These are phyloP conservation scores for Saturnispora besseyi DNA, from an alignment of 805 yeast species.

Conservation along the genomic window DNA sequence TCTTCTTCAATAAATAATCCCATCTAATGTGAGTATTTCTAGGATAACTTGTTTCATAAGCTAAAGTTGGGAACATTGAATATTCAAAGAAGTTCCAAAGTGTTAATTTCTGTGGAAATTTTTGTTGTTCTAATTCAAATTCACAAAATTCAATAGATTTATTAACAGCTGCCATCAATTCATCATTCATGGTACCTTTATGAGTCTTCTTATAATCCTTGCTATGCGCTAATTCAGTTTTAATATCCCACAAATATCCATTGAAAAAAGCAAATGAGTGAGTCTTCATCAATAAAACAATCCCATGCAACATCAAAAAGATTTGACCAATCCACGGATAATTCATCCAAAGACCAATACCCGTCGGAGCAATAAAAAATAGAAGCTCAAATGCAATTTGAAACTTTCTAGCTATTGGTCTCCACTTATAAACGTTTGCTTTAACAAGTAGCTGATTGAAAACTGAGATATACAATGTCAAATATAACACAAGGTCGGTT, in stretches of 20 bases:
- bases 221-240: conserved; percentile 45
- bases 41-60: conserved; percentile 77
- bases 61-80: conserved; percentile 84
- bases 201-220: conserved; percentile 34
- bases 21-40: conserved; percentile 62
- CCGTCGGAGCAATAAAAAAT: conserved; percentile 45
- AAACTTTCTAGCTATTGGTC: conserved; percentile 49
- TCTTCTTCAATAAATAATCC: conserved; percentile 57
- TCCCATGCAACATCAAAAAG: conserved; percentile 71
- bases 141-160: conserved; percentile 59
- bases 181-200: conserved; percentile 25
- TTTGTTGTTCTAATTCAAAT: conserved; percentile 58
- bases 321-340: conserved; percentile 90
- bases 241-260: conserved; percentile 74
- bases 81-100: conserved; percentile 59
- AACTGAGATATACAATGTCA: conserved; percentile 52
- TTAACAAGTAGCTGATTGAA: conserved; percentile 49
- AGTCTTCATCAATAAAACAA: conserved; percentile 88
- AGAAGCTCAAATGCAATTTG: conserved; percentile 47
- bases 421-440: conserved; percentile 47
- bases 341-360: conserved; percentile 44
- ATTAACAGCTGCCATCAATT: conserved; percentile 28
- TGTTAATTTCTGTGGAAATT: conserved; percentile 70
- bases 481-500: conserved; percentile 69
- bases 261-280: conserved; percentile 90